Conservation (phyloP, 2,329 filamentous ascomycete genomes). For the Alternaria triticina region DNA sequence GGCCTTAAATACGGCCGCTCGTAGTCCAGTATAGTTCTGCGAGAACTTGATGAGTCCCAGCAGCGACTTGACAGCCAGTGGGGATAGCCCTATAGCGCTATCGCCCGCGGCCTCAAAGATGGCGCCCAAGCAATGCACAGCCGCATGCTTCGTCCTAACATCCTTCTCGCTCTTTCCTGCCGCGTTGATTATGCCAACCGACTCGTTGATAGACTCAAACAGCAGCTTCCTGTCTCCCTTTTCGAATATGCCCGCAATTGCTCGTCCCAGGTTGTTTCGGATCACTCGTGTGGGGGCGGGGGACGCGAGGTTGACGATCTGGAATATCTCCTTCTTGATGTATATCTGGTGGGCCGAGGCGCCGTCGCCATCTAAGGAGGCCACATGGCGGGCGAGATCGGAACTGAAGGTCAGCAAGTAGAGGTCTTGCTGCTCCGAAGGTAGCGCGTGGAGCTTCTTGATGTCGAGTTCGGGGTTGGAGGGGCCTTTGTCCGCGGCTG, state of each 20-base stretch:
- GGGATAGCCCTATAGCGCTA: conserved; percentile 84
- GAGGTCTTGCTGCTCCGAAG: conserved; percentile 93
- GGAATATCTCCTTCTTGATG: conserved; percentile 92
- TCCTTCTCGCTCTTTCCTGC: conserved; percentile 79
- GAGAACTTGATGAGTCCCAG: conserved; percentile 82
- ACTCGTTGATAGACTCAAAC: conserved; percentile 92
- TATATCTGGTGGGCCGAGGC: conserved; percentile 88
- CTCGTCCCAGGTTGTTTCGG: conserved; percentile 85
- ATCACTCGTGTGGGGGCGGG: conserved; percentile 87
- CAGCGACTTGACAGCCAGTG: conserved; percentile 72
- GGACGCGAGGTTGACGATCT: conserved; percentile 82
- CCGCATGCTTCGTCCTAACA: conserved; percentile 81
- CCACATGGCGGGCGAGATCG: conserved; percentile 80
- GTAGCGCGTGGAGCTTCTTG: conserved; percentile 84
- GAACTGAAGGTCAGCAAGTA: conserved; percentile 90
- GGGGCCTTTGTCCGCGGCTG: conserved; percentile 46
- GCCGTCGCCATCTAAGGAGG: conserved; percentile 74
- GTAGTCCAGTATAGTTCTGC: conserved; percentile 79
- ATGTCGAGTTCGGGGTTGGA: conserved; percentile 83
- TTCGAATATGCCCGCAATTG: conserved; percentile 80
- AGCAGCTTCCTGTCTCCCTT: conserved; percentile 89
- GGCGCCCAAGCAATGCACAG: conserved; percentile 83
- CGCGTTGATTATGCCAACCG: conserved; percentile 73
- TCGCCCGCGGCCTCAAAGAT: conserved; percentile 93
- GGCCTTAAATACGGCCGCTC: conserved; percentile 77